These are phyloP conservation scores for Antitrichia curtipendula DNA, from an alignment of 225 moss, liverwort and hornwort species.

Conservation along the genomic window DNA sequence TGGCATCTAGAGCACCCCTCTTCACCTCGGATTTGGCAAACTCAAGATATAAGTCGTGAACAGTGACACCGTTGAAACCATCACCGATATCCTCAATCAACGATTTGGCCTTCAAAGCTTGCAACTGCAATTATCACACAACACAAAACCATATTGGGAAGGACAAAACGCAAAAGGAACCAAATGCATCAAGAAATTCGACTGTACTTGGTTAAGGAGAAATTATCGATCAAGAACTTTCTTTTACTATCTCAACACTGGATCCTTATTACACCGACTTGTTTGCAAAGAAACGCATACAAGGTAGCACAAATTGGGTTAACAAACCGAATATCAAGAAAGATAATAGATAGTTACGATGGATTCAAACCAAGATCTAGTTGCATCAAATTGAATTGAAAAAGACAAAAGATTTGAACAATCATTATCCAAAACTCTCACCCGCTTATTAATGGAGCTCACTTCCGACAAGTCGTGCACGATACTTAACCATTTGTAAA, in stretches of 20 bases:
- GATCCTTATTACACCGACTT: background rate
- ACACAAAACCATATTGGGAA: background rate
- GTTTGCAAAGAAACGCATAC: background rate
- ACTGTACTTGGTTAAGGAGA: background rate
- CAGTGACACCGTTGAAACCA: background rate
- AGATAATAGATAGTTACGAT: no score
- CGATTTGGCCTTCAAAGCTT: background rate
- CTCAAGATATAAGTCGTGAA: background rate
- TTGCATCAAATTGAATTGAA: background rate
- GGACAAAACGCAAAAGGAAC: no score
- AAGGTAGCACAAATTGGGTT: background rate
- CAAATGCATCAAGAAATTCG: background rate
- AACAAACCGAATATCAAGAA: background rate
- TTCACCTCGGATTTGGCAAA: background rate
- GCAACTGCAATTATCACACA: background rate
- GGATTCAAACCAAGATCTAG: background rate
- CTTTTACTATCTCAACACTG: background rate
- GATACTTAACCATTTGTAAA: no score
- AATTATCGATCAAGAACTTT: background rate
- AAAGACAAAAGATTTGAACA: background rate
- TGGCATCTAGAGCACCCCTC: background rate
- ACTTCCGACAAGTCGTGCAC: no score
- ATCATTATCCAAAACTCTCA: background rate
- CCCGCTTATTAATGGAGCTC: background rate
- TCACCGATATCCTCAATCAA: background rate